Evolutionary conservation across 331 rosid species (phyloP).

Genomic region (Malus hybrid): DNA sequence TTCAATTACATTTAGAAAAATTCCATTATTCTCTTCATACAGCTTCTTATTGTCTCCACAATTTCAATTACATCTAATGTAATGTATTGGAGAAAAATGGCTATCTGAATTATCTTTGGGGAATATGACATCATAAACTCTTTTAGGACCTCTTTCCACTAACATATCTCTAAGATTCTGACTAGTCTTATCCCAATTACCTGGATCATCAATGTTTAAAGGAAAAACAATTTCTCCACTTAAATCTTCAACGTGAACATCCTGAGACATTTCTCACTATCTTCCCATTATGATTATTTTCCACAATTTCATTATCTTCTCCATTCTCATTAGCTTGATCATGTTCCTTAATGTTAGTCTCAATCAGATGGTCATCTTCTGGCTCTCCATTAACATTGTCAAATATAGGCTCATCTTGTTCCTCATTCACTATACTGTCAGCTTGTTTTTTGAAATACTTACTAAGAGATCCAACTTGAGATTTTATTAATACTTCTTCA

Average conservation of each 20-base stretch:
- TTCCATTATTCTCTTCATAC: slow-evolving; percentile 1
- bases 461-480: background rate
- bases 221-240: background rate
- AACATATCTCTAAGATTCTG: background rate
- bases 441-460: background rate
- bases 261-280: background rate
- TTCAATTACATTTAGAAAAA: background rate
- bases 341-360: too few relatives aligned
- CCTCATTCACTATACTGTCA: background rate
- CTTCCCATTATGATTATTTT: background rate
- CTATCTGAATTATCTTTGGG: background rate
- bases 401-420: too few relatives aligned
- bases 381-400: too few relatives aligned
- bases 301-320: background rate
- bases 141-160: background rate
- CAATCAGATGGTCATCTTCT: background rate
- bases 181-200: background rate
- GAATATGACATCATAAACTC: background rate
- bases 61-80: background rate
- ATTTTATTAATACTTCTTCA: background rate
- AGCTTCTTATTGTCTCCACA: background rate
- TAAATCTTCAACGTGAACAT: background rate
- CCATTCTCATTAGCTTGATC: background rate
- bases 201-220: background rate
- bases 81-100: background rate